phyloP scores from a whole-genome alignment of 306 rosid genomes.

The Calophaca sinica region DNA sequence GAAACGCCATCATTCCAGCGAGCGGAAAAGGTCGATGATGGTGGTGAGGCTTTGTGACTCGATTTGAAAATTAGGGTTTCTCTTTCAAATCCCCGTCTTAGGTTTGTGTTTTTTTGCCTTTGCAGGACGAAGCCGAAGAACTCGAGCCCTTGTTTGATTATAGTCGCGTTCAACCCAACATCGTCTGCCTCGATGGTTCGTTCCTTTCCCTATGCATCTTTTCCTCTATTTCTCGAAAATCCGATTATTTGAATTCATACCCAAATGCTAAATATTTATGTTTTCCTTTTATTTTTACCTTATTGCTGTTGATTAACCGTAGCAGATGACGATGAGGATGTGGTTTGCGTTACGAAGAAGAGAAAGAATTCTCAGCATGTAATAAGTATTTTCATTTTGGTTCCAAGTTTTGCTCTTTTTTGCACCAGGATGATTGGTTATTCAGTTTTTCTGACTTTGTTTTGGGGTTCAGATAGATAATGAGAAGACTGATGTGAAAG shows the following conservation, averaged over 20 bases:
- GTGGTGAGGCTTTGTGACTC: constrained; percentile 27
- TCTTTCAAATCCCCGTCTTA: neutral
- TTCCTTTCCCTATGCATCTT: constrained; percentile 7
- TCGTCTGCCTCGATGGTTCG: constrained; percentile 63
- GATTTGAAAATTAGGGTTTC: constrained; percentile 42
- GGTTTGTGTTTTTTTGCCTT: neutral
- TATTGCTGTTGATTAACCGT: constrained; percentile 13
- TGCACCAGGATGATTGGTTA: neutral
- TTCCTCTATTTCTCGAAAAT: neutral
- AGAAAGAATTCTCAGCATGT: constrained; percentile 48
- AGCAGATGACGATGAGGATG: constrained; percentile 59
- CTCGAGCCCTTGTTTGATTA: constrained; percentile 90
- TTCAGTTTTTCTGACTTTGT: constrained; percentile 17
- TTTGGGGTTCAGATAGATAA: constrained; percentile 56
- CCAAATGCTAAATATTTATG: neutral
- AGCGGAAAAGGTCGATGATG: neutral
- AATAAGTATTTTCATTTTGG: constrained; percentile 29
- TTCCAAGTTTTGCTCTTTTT: neutral
- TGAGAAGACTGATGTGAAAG: constrained; percentile 41
- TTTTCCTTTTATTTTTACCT: neutral
- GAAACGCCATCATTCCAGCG: neutral
- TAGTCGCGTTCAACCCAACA: constrained; percentile 76
- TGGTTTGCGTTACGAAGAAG: constrained; percentile 49
- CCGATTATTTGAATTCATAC: neutral
- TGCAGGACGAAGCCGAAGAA: constrained; percentile 75